Percentiles rank a stretch among this genome's conserved stretches.
These are phyloP conservation scores for Spinacia oleracea DNA, from an alignment of 179 eudicot genomes.

Conservation along the genomic window DNA sequence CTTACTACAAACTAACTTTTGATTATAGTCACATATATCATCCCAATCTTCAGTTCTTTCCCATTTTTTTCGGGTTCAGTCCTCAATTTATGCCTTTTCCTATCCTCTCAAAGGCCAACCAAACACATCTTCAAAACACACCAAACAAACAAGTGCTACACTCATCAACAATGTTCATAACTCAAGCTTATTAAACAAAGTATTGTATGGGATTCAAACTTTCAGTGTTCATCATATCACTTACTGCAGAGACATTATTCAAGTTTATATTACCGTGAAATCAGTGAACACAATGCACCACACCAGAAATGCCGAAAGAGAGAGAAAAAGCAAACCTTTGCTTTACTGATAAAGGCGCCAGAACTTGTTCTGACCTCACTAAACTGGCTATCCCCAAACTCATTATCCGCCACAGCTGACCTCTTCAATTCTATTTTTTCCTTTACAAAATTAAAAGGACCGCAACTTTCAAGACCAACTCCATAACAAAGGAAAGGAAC, in stretches of 20 bases:
- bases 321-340: constrained; percentile 59
- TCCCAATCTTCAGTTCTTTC: not conserved
- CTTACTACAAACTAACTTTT: not conserved
- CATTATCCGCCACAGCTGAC: constrained; percentile 85
- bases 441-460: too few relatives aligned
- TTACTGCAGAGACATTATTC: not conserved
- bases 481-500: too few relatives aligned
- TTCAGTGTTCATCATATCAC: not conserved
- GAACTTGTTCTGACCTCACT: constrained; percentile 98
- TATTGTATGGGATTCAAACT: not conserved
- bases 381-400: constrained; percentile 73
- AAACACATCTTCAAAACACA: not conserved
- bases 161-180: not conserved
- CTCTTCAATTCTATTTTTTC: constrained; percentile 97
- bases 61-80: not conserved
- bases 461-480: too few relatives aligned
- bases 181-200: not conserved
- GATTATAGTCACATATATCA: not conserved
- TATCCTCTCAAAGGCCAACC: not conserved
- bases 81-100: not conserved
- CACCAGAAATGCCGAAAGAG: not conserved
- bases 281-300: not conserved
- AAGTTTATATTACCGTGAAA: not conserved
- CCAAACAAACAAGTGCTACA: not conserved
- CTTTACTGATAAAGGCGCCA: constrained; percentile 84